Evolutionary conservation across 228 moss, liverwort and hornwort species (phyloP).

Genomic region (Sphagnum fallax): DNA sequence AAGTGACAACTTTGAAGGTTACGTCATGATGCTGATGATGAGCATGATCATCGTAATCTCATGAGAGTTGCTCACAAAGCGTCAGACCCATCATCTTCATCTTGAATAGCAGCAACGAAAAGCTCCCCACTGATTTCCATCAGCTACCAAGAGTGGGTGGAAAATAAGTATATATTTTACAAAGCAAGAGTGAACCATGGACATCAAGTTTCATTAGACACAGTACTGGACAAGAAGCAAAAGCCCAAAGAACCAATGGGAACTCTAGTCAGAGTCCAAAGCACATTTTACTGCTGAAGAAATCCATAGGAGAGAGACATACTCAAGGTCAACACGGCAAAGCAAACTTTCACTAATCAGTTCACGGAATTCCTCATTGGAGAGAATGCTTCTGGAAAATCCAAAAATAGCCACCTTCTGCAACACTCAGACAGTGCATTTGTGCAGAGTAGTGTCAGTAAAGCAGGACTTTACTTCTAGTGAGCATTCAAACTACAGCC

Average conservation of each 20-base stretch:
- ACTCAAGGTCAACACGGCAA: constrained; percentile 89
- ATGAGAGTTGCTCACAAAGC: not conserved
- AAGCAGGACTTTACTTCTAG: too few relatives aligned
- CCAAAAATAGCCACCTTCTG: constrained; percentile 92
- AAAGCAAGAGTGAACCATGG: too few relatives aligned
- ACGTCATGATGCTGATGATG: not conserved
- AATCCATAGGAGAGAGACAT: constrained; percentile 5
- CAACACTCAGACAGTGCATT: constrained; percentile 1
- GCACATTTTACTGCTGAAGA: not conserved
- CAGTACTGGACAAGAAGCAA: not conserved
- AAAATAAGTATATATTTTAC: too few relatives aligned
- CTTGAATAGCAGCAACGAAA: too few relatives aligned
- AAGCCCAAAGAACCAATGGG: not conserved
- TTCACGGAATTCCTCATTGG: constrained; percentile 68
- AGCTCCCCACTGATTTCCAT: too few relatives aligned
- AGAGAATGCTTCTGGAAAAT: constrained; percentile 74
- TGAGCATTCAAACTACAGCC: too few relatives aligned
- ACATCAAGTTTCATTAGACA: too few relatives aligned
- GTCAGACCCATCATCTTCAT: not conserved
- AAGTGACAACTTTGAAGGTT: not conserved
- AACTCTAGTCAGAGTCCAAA: not conserved
- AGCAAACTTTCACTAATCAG: constrained; percentile 76
- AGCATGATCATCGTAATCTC: not conserved
- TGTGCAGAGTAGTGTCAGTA: too few relatives aligned
- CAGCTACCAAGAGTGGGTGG: too few relatives aligned